phyloP scores from a whole-genome alignment of 441 rosid genomes.

The Daphne laureola region DNA sequence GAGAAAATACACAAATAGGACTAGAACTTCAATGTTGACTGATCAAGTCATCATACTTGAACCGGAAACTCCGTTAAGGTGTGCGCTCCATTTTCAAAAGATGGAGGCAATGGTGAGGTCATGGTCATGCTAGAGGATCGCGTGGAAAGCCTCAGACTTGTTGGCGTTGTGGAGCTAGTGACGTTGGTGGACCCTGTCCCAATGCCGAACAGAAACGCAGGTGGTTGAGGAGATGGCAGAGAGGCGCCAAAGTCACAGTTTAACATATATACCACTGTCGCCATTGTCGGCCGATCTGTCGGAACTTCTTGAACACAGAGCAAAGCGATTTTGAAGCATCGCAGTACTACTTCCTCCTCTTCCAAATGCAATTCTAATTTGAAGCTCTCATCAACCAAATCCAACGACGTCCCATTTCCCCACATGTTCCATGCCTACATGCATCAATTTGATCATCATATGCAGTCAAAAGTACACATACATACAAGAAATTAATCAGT shows the following conservation, averaged over 20 bases:
- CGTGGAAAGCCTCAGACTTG: too few relatives aligned
- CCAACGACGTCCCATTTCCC: conserved; percentile 29
- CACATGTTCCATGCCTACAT: conserved; percentile 42
- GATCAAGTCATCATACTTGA: too few relatives aligned
- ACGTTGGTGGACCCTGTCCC: background rate
- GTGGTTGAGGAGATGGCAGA: conserved; percentile 29
- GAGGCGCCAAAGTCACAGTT: conserved; percentile 27
- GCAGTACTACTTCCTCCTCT: conserved; percentile 28
- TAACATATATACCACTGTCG: conserved; percentile 42
- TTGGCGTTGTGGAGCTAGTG: too few relatives aligned
- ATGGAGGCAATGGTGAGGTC: too few relatives aligned
- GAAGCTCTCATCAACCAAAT: conserved; percentile 26
- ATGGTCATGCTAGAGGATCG: too few relatives aligned
- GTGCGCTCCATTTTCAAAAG: too few relatives aligned
- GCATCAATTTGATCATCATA: too few relatives aligned
- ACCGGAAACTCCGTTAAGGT: too few relatives aligned
- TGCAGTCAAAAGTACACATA: too few relatives aligned
- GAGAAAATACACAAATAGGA: too few relatives aligned
- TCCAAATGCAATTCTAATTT: conserved; percentile 15
- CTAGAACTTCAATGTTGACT: too few relatives aligned
- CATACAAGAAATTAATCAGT: too few relatives aligned
- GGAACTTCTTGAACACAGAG: conserved; percentile 50
- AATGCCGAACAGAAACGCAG: conserved; percentile 16
- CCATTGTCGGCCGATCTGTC: conserved; percentile 43
- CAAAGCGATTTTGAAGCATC: conserved; percentile 50